Conservation (phyloP, 2,329 filamentous ascomycete species). For the Calonectria pauciramosa region DNA sequence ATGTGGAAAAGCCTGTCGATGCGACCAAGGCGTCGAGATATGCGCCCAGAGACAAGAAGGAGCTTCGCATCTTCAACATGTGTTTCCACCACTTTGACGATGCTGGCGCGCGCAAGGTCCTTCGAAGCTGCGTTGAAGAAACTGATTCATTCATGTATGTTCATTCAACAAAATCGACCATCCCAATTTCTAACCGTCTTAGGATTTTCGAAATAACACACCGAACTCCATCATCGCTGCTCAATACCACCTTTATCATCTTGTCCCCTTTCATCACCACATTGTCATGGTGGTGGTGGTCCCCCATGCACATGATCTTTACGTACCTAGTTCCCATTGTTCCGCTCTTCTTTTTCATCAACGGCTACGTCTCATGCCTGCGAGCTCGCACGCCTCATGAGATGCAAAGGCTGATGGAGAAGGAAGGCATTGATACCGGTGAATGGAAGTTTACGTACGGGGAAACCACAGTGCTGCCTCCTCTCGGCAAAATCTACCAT, state of each 20-base stretch:
- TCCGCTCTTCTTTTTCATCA: constrained; percentile 39
- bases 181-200: not conserved
- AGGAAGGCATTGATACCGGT: constrained; percentile 34
- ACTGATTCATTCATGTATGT: constrained; percentile 38
- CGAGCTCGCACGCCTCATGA: constrained; percentile 33
- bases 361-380: constrained; percentile 39
- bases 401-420: constrained; percentile 34
- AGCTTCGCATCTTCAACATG: constrained; percentile 42
- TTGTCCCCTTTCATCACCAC: constrained; percentile 39
- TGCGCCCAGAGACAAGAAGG: constrained; percentile 35
- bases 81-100: constrained; percentile 43
- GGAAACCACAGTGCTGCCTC: constrained; percentile 37
- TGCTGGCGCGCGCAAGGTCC: constrained; percentile 36
- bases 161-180: fast-evolving
- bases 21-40: constrained; percentile 35
- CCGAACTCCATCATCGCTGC: constrained; percentile 36
- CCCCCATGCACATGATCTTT: constrained; percentile 39
- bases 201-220: constrained; percentile 42
- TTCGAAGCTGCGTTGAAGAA: constrained; percentile 39
- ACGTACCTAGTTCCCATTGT: constrained; percentile 38
- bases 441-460: constrained; percentile 36
- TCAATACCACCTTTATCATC: constrained; percentile 40
- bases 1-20: constrained; percentile 36
- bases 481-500: constrained; percentile 39
- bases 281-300: constrained; percentile 40